A percentile compares a stretch with the other conserved stretches of the same genome.
Evolutionary conservation across 2,329 filamentous ascomycete genomes (phyloP).

Genomic region (Cercospora citrullina): DNA sequence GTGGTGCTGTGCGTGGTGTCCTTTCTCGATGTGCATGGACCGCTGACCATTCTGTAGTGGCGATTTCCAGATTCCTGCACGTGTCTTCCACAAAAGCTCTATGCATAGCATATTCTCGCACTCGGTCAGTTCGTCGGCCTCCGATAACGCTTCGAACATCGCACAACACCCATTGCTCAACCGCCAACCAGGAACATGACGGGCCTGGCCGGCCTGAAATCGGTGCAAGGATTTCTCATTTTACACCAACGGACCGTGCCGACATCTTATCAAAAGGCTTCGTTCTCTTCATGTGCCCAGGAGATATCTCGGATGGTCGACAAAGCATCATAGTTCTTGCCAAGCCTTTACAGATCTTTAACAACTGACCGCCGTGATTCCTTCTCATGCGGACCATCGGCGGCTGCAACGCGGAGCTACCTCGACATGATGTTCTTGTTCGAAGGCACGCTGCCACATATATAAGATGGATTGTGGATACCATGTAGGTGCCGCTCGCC

Average conservation of each 20-base stretch:
- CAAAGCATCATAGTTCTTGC: neutral
- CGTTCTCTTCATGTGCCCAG: constrained; percentile 2
- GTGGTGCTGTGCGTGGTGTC: neutral
- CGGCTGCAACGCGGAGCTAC: constrained; percentile 20
- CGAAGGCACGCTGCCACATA: constrained; percentile 5
- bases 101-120: neutral
- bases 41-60: neutral
- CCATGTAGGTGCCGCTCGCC: neutral
- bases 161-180: neutral
- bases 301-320: constrained; percentile 14
- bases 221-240: neutral
- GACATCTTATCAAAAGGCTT: constrained; percentile 19
- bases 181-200: neutral
- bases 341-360: constrained; percentile 16
- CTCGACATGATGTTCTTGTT: neutral
- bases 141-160: neutral
- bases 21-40: neutral
- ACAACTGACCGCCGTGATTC: neutral
- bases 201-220: neutral
- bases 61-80: neutral
- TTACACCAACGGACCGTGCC: constrained; percentile 14
- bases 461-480: constrained; percentile 3
- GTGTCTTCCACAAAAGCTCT: neutral
- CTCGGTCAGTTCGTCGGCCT: neutral
- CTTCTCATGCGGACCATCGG: constrained; percentile 12